Conservation (phyloP, 2,329 filamentous ascomycete genomes). For the Diaporthe amygdali region DNA sequence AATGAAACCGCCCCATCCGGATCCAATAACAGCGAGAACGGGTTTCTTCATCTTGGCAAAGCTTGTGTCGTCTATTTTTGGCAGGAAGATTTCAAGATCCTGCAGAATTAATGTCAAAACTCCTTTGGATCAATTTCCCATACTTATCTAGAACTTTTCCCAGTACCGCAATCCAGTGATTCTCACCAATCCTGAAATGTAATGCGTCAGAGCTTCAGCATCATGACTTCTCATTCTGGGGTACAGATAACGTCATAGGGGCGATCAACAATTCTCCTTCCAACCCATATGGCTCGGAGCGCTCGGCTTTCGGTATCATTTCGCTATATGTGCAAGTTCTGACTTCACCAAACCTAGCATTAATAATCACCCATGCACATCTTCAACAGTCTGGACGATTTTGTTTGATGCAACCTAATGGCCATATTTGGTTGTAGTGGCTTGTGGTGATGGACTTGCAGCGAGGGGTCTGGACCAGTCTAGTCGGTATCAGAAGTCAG, state of each 20-base stretch:
- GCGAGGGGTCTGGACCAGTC: background rate
- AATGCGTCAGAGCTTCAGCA: background rate
- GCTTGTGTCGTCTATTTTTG: no score
- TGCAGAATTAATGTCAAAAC: background rate
- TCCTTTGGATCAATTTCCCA: no score
- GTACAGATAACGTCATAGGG: conserved; percentile 5
- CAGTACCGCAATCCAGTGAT: background rate
- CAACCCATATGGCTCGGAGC: background rate
- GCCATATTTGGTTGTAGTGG: background rate
- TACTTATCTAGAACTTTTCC: background rate
- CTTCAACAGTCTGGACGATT: background rate
- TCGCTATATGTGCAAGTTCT: background rate
- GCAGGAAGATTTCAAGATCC: background rate
- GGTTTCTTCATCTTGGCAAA: conserved; percentile 14
- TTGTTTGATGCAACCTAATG: background rate
- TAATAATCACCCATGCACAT: no score
- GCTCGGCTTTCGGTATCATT: conserved; percentile 9
- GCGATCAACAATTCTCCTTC: background rate
- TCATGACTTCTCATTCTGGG: conserved; percentile 1
- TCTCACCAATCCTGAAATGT: background rate
- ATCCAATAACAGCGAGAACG: conserved; percentile 38
- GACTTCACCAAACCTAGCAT: background rate
- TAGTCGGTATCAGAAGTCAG: background rate
- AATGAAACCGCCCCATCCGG: conserved; percentile 46
- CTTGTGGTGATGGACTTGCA: background rate